Evolutionary conservation across 176 grass and related monocot species (phyloP).

Genomic region (Lolium perenne): DNA sequence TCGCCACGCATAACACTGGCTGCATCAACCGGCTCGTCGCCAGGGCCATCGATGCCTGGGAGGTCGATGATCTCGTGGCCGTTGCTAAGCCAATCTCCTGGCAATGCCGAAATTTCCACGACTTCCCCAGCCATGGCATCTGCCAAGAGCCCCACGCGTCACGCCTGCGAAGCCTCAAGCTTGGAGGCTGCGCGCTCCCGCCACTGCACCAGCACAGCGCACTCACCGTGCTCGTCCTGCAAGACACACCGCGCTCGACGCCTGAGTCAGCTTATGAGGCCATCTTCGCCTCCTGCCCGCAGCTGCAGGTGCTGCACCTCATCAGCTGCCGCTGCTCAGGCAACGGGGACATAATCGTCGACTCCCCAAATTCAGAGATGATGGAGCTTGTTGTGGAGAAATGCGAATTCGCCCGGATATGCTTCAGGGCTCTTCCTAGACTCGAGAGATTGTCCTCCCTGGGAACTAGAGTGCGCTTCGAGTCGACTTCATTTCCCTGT

Average conservation of each 20-base stretch:
- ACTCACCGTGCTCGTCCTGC: slow-evolving; percentile 2
- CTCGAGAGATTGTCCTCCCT: background rate
- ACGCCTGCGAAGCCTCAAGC: background rate
- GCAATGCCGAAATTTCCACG: background rate
- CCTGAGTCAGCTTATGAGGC: background rate
- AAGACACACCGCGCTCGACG: background rate
- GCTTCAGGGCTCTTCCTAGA: background rate
- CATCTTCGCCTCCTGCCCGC: background rate
- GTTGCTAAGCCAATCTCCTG: background rate
- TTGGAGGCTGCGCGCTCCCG: background rate
- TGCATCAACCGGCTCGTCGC: background rate
- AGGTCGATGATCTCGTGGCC: background rate
- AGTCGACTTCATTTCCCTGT: background rate
- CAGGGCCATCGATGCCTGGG: slow-evolving; percentile 5
- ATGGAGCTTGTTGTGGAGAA: background rate
- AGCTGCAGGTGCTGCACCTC: slow-evolving; percentile 6
- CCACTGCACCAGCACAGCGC: background rate
- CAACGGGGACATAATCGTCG: background rate
- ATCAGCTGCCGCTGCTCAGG: background rate
- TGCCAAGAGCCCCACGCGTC: background rate
- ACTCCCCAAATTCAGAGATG: background rate
- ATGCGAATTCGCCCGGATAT: background rate
- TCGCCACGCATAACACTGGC: slow-evolving; percentile 1
- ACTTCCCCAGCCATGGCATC: background rate
- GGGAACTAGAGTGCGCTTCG: background rate